Evolutionary conservation across 2,329 filamentous ascomycete species (phyloP).

Genomic region (Sporothrix curviconia): DNA sequence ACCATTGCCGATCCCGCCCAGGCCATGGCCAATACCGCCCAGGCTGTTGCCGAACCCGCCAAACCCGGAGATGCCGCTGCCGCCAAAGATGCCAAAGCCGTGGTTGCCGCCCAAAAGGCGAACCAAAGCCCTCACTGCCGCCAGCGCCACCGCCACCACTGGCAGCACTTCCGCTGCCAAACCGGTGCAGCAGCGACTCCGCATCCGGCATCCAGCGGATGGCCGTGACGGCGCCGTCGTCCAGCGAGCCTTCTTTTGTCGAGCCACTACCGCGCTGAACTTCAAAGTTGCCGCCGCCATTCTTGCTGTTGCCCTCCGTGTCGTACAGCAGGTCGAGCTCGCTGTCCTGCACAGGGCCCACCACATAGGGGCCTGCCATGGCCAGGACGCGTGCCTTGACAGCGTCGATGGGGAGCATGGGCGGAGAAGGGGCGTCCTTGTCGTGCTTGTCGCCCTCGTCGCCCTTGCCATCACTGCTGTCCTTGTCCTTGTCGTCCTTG

Average conservation of each 20-base stretch:
- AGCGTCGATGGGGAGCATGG: conserved; percentile 60
- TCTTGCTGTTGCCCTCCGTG: conserved; percentile 77
- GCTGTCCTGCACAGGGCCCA: conserved; percentile 42
- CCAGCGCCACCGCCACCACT: conserved; percentile 27
- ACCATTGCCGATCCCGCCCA: neutral
- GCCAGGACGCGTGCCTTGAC: conserved; percentile 61
- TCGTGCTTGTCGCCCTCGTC: conserved; percentile 30
- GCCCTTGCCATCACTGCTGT: conserved; percentile 23
- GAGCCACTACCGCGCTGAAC: conserved; percentile 43
- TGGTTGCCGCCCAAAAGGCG: too few species aligned
- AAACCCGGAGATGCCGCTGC: neutral
- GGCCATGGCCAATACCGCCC: too few species aligned
- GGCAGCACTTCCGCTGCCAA: conserved; percentile 29
- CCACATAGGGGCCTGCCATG: conserved; percentile 24
- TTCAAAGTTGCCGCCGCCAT: conserved; percentile 86
- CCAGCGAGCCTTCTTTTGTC: conserved; percentile 29
- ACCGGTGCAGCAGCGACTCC: conserved; percentile 26
- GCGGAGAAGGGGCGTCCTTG: conserved; percentile 22
- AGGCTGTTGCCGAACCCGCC: neutral
- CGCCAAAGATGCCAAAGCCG: neutral
- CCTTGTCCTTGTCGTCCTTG: neutral
- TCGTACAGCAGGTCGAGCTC: conserved; percentile 83
- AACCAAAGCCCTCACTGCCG: too few species aligned
- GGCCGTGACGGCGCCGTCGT: conserved; percentile 28
- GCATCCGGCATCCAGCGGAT: conserved; percentile 50